Evolutionary conservation across 306 rosid species (phyloP).

Genomic region (Rosa chinensis): DNA sequence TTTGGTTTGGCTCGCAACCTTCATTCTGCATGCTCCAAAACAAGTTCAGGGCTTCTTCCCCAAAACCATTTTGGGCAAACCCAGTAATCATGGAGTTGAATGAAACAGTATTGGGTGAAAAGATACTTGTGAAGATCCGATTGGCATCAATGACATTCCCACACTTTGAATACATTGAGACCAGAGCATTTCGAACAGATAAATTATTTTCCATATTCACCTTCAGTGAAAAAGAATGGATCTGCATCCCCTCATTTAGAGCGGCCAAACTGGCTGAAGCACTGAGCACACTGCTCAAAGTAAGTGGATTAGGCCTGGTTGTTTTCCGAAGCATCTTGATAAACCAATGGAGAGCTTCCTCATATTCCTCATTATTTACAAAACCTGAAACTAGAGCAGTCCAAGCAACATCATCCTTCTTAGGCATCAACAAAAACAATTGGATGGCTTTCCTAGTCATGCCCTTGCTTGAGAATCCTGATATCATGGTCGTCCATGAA

Average conservation of each 20-base stretch:
- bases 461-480: constrained; percentile 57
- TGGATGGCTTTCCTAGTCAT: constrained; percentile 49
- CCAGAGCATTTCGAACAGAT: constrained; percentile 69
- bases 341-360: constrained; percentile 69
- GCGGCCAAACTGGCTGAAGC: constrained; percentile 68
- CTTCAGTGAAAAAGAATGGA: constrained; percentile 61
- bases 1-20: constrained; percentile 49
- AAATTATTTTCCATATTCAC: constrained; percentile 56
- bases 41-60: constrained; percentile 59
- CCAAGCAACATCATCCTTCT: constrained; percentile 77
- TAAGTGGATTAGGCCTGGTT: constrained; percentile 51
- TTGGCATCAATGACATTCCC: constrained; percentile 64
- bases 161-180: constrained; percentile 77
- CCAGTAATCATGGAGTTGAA: constrained; percentile 72
- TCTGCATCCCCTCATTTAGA: constrained; percentile 66
- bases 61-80: constrained; percentile 73
- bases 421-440: constrained; percentile 58
- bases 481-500: constrained; percentile 74
- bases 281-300: constrained; percentile 66
- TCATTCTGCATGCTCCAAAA: constrained; percentile 57
- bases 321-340: constrained; percentile 49
- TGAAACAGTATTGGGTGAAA: constrained; percentile 55
- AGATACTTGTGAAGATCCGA: constrained; percentile 45
- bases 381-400: constrained; percentile 79
- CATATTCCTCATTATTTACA: constrained; percentile 57